phyloP scores from a whole-genome alignment of 768 basidiomycete species.

The Suillus luteus region DNA sequence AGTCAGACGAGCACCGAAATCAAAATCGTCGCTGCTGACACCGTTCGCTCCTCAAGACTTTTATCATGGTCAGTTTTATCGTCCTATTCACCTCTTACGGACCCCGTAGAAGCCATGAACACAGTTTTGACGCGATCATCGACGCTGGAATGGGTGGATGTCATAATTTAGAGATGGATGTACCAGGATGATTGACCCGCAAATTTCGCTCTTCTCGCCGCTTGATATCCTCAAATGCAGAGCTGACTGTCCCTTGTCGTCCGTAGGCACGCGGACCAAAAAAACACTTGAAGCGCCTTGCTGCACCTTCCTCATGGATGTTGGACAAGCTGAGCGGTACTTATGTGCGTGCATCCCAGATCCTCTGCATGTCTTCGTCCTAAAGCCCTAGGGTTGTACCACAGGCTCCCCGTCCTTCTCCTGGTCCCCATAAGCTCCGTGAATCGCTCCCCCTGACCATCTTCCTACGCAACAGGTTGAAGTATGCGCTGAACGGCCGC shows the following conservation, averaged over 20 bases:
- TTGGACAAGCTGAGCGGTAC: conserved; percentile 97
- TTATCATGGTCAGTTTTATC: conserved; percentile 34
- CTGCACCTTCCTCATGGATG: conserved; percentile 99
- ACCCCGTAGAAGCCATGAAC: background rate
- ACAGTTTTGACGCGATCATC: conserved; percentile 4
- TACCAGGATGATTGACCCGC: conserved; percentile 11
- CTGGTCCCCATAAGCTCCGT: conserved; percentile 98
- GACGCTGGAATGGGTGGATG: conserved; percentile 32
- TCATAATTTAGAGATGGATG: conserved; percentile 20
- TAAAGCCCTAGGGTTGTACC: conserved; percentile 1
- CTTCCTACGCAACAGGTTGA: conserved; percentile 98
- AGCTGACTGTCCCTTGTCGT: conserved; percentile 23
- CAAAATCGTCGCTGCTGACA: conserved; percentile 25
- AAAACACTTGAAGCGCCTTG: conserved; percentile 98
- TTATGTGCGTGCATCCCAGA: conserved; percentile 60
- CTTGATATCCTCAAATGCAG: conserved; percentile 8
- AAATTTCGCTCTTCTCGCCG: conserved; percentile 2
- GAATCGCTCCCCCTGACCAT: conserved; percentile 97
- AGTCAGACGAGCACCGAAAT: conserved; percentile 21
- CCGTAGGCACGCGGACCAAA: conserved; percentile 93
- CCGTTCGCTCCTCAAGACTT: conserved; percentile 29
- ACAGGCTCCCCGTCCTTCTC: conserved; percentile 93
- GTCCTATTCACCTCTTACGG: conserved; percentile 7
- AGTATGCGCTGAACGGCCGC: conserved; percentile 96
- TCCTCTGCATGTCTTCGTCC: background rate